Base-by-base conservation (phyloP, 1,284 basidiomycete species). In the Leccinum fallax region DNA sequence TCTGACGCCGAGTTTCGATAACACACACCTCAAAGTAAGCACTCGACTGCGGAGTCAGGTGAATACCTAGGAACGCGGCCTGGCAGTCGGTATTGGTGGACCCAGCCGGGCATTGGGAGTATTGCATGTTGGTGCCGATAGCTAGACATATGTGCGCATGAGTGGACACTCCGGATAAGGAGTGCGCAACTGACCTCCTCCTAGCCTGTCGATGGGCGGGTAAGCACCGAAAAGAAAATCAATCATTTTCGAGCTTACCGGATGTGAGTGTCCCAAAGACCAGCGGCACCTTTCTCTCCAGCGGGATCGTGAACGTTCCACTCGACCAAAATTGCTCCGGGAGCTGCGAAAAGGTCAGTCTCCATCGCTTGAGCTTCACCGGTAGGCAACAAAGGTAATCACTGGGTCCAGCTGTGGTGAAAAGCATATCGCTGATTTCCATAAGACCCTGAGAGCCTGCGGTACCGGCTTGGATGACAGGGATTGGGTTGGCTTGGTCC, bases 381-480 rank as follows among this genome's bases (percentile, higher is more conserved):
- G 26, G 1, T 21, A 19, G 52, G 9, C 21, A 53, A n/a, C 5
- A 30, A 30, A 7, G 53, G 32, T 54, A 54, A 9, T 54, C 53
- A 54, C 53, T 21, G 4, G 53, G 53, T 16, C 53, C 53, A 5
- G 21, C 32, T 24, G 53, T 54, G 53, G 53, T 36, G 32, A 54
- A 54, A 19, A 54, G 19, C 32, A 54, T 54, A 24, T 54, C 53
- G 6, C 53, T 54, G 21, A 54, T 54, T 16, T 54, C 53, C 53
- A 54, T 34, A 2, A 54, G 19, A 24, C 53, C 53, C 32, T 54
- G 26, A 28, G 79, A 79, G 30, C 78, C 78, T 19, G 71, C 19
- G 5, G 66, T 58, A 24, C 53, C 53, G 2, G 53, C 53, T 36
- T 54, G 30, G 19, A 54, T 36, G 15, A 54, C 53, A 36, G 32